phyloP scores from a whole-genome alignment of 2,329 filamentous ascomycete genomes.

The Cephalotrichum gorgonifer region DNA sequence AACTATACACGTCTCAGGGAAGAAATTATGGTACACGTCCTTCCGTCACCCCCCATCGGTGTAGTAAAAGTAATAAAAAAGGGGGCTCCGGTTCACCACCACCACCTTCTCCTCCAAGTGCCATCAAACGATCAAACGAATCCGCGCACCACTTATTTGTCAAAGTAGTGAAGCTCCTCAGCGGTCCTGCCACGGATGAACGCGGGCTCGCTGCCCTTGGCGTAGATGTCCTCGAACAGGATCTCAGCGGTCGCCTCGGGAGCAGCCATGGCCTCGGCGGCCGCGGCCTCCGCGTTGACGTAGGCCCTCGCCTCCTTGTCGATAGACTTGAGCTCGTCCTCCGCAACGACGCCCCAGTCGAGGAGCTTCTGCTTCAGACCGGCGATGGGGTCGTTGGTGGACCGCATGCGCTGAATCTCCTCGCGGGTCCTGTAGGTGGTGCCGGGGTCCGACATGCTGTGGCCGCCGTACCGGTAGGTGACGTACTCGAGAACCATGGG shows the following conservation, averaged over 20 bases:
- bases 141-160: conserved; percentile 12
- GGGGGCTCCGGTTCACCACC: not conserved
- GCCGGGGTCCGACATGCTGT: conserved; percentile 99
- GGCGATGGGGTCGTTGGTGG: conserved; percentile 95
- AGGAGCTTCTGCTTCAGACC: conserved; percentile 97
- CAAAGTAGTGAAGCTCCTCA: conserved; percentile 94
- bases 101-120: too few relatives aligned
- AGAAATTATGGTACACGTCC: not conserved
- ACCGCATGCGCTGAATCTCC: conserved; percentile 99
- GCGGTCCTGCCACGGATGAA: conserved; percentile 80
- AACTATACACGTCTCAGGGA: not conserved
- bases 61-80: not conserved
- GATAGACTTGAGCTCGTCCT: conserved; percentile 92
- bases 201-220: conserved; percentile 73
- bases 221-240: conserved; percentile 95
- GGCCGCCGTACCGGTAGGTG: conserved; percentile 97
- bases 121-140: not conserved
- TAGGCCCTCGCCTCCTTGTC: conserved; percentile 85
- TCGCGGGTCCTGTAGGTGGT: conserved; percentile 99
- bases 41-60: not conserved
- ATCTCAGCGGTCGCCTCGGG: conserved; percentile 74
- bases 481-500: conserved; percentile 97
- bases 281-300: conserved; percentile 83
- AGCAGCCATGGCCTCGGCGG: conserved; percentile 75
- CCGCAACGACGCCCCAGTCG: conserved; percentile 82